Conservation (phyloP, 2,329 filamentous ascomycete species). For the Alternaria arborescens region DNA sequence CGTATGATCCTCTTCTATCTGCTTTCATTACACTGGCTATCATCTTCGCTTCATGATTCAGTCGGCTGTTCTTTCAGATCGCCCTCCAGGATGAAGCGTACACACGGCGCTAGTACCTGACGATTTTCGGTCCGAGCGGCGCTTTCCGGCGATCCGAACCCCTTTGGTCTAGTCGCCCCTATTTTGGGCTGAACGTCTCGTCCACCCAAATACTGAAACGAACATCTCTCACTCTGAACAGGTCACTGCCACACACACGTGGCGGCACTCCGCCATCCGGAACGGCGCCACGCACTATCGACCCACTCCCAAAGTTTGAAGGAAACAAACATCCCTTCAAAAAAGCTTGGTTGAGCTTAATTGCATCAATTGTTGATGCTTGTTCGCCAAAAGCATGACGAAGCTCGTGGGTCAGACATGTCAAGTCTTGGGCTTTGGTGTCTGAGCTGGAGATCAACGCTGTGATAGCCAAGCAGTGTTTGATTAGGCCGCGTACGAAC, state of each 20-base stretch:
- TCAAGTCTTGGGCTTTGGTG: conserved; percentile 18
- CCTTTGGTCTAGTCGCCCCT: neutral
- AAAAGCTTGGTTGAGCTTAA: conserved; percentile 29
- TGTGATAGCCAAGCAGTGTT: neutral
- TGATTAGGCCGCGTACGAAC: neutral
- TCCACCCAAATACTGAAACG: conserved; percentile 14
- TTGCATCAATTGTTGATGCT: neutral
- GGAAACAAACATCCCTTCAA: conserved; percentile 15
- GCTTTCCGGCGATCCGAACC: conserved; percentile 12
- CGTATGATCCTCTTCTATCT: neutral
- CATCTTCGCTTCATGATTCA: neutral
- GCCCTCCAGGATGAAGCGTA: neutral
- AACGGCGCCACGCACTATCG: neutral
- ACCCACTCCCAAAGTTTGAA: neutral
- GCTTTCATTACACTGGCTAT: neutral
- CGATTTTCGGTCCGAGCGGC: conserved; percentile 12
- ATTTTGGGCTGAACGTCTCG: conserved; percentile 5
- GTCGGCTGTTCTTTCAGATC: neutral
- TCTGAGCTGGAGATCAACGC: conserved; percentile 7
- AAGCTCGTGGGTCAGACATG: conserved; percentile 27
- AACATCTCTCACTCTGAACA: conserved; percentile 1
- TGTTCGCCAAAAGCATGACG: conserved; percentile 10
- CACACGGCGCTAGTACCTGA: conserved; percentile 3
- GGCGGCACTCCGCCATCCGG: conserved; percentile 10
- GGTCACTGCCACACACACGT: conserved; percentile 1